Base-by-base conservation (phyloP, 768 basidiomycete genomes). In the Mycena galericulata region DNA sequence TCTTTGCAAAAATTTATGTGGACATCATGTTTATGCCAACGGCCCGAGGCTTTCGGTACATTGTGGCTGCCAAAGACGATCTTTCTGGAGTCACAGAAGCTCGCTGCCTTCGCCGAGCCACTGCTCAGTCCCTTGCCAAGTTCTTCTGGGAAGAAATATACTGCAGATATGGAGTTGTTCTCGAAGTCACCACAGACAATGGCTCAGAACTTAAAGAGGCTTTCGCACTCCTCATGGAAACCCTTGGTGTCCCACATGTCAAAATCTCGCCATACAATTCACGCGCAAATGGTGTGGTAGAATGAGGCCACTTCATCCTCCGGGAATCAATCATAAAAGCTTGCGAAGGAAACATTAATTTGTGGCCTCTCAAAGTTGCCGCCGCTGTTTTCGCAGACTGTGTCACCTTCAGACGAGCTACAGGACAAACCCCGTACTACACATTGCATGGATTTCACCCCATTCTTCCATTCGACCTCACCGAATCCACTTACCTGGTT, bases 121-220 rank as follows among this genome's bases (percentile, higher is more conserved):
- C 27, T 8, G 62, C 75, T 0, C 45, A 62, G 18, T 26, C 65
- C 0, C 34, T 81, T 0, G 74, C 69, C 5, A 69, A 71, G 4
- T 80, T 80, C 55, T 71, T 81, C 15, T 78, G 74, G 71, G 76
- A 80, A 49, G 67, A 80, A 12, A 73, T 80, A 1, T 72, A 80
- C 22, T 79, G 76, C 55, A 64, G 76, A 3, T 81, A 78, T 49
- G 80, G 80, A 20, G 64, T 67, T 0, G 47, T 77, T 0, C 64
- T 56, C 0, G 41, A 75, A 32, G 65, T 80, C 7, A 67, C 70
- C 14, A 78, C 79, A 2, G 79, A 80, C 22, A 80, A 80, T 62
- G 77, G 79, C 3, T 45, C 72, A 4, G n/a, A 72, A 70, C 29
- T 69, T 4, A 70, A 65, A 32, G 72, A 67, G 34, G 73, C 74